Conservation (phyloP, 208 protist species). For the Phytomonas serpens region DNA sequence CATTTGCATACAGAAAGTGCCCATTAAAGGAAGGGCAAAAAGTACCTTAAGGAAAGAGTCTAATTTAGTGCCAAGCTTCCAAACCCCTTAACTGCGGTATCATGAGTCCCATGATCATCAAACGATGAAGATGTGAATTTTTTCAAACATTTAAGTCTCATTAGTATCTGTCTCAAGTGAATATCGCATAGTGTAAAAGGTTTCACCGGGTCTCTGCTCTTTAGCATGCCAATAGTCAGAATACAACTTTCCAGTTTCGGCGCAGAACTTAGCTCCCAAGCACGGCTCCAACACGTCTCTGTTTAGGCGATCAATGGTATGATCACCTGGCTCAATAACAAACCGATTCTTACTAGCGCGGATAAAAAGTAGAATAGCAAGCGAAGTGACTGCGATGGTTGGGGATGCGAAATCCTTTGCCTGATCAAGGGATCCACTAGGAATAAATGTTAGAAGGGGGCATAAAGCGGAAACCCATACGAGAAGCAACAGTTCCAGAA, state of each 20-base stretch:
- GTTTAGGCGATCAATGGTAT: conserved; percentile 69
- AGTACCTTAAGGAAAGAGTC: background rate
- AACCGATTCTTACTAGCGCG: conserved; percentile 64
- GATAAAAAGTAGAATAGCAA: conserved; percentile 49
- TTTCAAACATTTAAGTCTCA: background rate
- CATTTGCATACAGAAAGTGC: background rate
- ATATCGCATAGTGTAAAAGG: conserved; percentile 53
- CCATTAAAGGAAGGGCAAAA: background rate
- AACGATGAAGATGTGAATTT: conserved; percentile 6
- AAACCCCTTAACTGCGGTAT: background rate
- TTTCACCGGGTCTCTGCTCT: conserved; percentile 19
- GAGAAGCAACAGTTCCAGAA: conserved; percentile 32
- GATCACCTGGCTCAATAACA: conserved; percentile 71
- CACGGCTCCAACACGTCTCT: conserved; percentile 69
- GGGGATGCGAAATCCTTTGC: conserved; percentile 17
- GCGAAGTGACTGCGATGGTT: conserved; percentile 22
- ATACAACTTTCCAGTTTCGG: conserved; percentile 55
- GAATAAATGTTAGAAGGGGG: conserved; percentile 32
- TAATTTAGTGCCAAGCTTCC: background rate
- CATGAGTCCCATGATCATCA: background rate
- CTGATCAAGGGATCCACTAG: conserved; percentile 15
- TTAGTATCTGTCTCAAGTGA: conserved; percentile 4
- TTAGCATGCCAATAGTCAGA: conserved; percentile 33
- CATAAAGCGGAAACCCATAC: conserved; percentile 23
- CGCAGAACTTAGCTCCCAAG: conserved; percentile 68